Evolutionary conservation across 148 eudicot genomes (phyloP).

Genomic region (Diospyros lotus): DNA sequence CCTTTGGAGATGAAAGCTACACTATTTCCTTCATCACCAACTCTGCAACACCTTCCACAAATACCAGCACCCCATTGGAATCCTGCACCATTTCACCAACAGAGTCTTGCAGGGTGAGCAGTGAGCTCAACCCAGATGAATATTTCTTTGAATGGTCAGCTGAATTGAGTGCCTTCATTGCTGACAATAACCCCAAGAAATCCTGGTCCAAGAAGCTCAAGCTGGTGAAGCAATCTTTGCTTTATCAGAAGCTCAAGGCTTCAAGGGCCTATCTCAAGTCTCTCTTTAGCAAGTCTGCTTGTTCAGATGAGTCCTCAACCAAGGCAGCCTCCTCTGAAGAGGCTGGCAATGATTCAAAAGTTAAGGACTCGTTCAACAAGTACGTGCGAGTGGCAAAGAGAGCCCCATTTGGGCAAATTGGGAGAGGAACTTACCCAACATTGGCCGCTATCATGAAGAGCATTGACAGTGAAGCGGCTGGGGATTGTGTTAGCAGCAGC

Average conservation of each 20-base stretch:
- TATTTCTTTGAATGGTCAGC: conserved; percentile 57
- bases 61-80: conserved; percentile 39
- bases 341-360: conserved; percentile 17
- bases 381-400: conserved; percentile 25
- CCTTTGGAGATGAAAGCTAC: conserved; percentile 11
- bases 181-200: conserved; percentile 28
- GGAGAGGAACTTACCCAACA: conserved; percentile 31
- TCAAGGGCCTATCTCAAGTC: conserved; percentile 57
- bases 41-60: conserved; percentile 28
- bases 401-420: conserved; percentile 32
- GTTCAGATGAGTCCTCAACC: conserved; percentile 28
- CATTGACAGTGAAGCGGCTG: conserved; percentile 26
- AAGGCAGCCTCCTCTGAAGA: conserved; percentile 15
- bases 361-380: conserved; percentile 24
- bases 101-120: conserved; percentile 57
- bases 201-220: conserved; percentile 57
- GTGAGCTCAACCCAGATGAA: conserved; percentile 60
- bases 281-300: conserved; percentile 43
- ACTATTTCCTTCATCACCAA: not conserved
- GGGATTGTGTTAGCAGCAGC: conserved; percentile 16
- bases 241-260: conserved; percentile 54
- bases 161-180: conserved; percentile 28
- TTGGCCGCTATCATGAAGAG: conserved; percentile 35
- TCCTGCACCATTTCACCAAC: conserved; percentile 61
- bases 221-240: conserved; percentile 38